Conservation (phyloP, 2,329 filamentous ascomycete genomes). For the Aspergillus proliferans region DNA sequence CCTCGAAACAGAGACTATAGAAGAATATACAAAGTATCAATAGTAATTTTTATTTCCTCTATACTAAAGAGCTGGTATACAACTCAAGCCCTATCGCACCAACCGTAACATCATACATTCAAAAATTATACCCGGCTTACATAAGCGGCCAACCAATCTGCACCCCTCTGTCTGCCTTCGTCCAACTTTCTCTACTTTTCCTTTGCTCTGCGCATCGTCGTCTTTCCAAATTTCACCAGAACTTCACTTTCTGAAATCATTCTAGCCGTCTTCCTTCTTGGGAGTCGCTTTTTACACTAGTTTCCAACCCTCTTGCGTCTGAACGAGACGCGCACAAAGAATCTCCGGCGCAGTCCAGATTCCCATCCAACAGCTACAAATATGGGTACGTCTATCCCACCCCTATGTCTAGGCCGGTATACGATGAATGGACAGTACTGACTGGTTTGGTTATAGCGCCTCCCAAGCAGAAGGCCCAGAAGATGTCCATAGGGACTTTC, state of each 20-base stretch:
- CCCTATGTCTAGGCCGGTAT: neutral
- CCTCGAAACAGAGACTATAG: too few species aligned
- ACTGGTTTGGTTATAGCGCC: constrained; percentile 59
- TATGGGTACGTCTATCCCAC: constrained; percentile 46
- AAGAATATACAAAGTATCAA: too few species aligned
- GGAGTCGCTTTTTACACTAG: constrained; percentile 12
- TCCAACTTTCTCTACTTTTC: neutral
- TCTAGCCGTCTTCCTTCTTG: constrained; percentile 14
- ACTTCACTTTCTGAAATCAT: constrained; percentile 7
- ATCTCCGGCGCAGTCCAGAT: constrained; percentile 33
- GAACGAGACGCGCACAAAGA: constrained; percentile 35
- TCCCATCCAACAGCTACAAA: constrained; percentile 46
- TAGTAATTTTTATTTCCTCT: too few species aligned
- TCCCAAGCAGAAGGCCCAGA: constrained; percentile 88
- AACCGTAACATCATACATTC: too few species aligned
- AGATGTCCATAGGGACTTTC: constrained; percentile 97
- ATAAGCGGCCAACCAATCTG: too few species aligned
- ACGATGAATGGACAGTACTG: constrained; percentile 27
- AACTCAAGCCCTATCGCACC: too few species aligned
- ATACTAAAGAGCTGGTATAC: too few species aligned
- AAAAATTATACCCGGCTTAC: too few species aligned
- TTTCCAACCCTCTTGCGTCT: constrained; percentile 16
- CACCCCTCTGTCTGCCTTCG: too few species aligned
- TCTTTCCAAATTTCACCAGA: constrained; percentile 10
- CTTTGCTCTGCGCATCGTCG: constrained; percentile 5